Base-by-base conservation (phyloP, 139 green algal species). In the Spirogloea muscicola region DNA sequence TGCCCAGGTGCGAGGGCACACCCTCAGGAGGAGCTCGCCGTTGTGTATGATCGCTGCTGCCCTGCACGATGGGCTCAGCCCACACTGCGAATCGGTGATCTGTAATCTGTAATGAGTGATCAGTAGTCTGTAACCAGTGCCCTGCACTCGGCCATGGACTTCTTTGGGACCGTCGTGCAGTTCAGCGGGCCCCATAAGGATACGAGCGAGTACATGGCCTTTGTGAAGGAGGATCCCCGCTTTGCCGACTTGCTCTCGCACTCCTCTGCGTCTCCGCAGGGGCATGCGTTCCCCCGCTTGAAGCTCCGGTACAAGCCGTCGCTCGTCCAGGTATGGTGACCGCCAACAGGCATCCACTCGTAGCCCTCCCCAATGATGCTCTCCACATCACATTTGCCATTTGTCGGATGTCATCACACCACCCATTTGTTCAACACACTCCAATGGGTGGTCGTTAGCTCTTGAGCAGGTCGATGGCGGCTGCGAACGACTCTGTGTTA, bases 1-100 rank as follows among this genome's bases (percentile, higher is more conserved):
- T 76, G 92, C 90, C 1, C 94, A 99, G 81, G 91, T 81, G 36
- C 16, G n/a, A n/a, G n/a, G n/a, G n/a, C n/a, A n/a, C n/a, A n/a
- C n/a, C n/a, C n/a, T n/a, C n/a, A n/a, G n/a, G n/a, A n/a, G n/a
- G n/a, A n/a, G n/a, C n/a, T n/a, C n/a, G n/a, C n/a, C n/a, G n/a
- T n/a, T n/a, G n/a, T n/a, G n/a, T n/a, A n/a, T n/a, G n/a, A n/a
- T n/a, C n/a, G n/a, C n/a, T n/a, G n/a, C n/a, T n/a, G n/a, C n/a
- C n/a, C n/a, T n/a, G n/a, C n/a, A n/a, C n/a, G n/a, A n/a, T n/a
- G n/a, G n/a, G n/a, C n/a, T n/a, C n/a, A n/a, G n/a, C n/a, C n/a
- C n/a, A n/a, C n/a, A n/a, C n/a, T n/a, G n/a, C n/a, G n/a, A n/a
- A n/a, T n/a, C n/a, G n/a, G n/a, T n/a, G n/a, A n/a, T n/a, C n/a